Evolutionary conservation across 129 eudicot genomes (phyloP), one percentile per base, ranked within the genome.

Genomic region (Ambrosia artemisiifolia): DNA sequence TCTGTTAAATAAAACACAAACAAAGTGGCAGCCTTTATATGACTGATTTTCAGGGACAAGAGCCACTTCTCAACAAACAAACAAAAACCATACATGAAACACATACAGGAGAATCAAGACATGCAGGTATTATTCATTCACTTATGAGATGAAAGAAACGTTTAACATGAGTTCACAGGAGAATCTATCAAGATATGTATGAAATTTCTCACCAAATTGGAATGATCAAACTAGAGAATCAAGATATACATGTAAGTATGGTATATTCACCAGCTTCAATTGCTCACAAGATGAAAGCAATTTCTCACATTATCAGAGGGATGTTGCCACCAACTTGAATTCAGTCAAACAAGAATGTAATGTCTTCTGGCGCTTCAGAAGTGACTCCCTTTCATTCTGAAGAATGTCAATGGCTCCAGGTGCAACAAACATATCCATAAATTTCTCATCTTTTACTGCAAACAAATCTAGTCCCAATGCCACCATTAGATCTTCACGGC

Each of bases 401-500:
- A 94, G 97, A n/a, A 67, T 71, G 67, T 90, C 98, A 24, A 94
- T 84, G 14, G 97, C 89, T 32, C 93, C 98, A 24, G 98, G 96
- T 28, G 93, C 95, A 28, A 94, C 93, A 79, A 94, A 94, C 98
- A 94, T 90, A 81, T 94, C 98, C 98, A 94, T 94, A 57, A 94
- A 94, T 51, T 81, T 90, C 74, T 85, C 95, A 69, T 94, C 98
- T 56, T 76, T 90, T 34, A 94, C 97, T 8, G 88, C 98, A 83
- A 90, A 94, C 46, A 94, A 75, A 60, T 94, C 96, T 76, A 94
- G 67, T 70, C 88, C 91, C 55, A 94, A 77, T 54, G 91, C 85
- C 48, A 94, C 84, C 87, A 90, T 71, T 16, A 94, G 96, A 30
- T 86, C 75, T 44, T 94, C 97, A 57, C 90, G 91, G 73, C 98